Evolutionary conservation across 225 moss, liverwort and hornwort genomes (phyloP), one percentile per base, ranked within the genome.

Genomic region (Neckera pumila): DNA sequence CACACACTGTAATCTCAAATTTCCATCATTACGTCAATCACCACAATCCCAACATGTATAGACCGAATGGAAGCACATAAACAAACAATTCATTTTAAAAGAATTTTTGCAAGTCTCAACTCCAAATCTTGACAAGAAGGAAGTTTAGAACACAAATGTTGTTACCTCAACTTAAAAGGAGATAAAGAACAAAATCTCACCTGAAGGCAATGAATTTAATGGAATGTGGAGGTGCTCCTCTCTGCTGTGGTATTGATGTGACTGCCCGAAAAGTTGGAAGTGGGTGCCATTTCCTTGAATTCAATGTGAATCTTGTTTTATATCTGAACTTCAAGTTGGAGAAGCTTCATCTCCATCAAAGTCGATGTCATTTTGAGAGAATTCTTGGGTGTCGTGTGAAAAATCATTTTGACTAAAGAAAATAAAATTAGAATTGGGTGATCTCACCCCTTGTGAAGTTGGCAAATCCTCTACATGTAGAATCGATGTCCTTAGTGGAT

Each of bases 381-480:
- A 72, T 27, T 72, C 27, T 72, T 72, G 9, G 9, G 4, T 72
- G 71, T 0, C 1, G 14, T 38, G 8, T 70, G 14, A 0, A 70
- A 25, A 42, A 40, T 43, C 6, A 1, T 26, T 16, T 72, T 72
- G 14, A 42, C 42, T 42, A 5, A 25, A 1, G 15, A 42, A 72
- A 26, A 42, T 42, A 5, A 1, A 9, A 4, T 72, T 42, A 72
- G 42, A 15, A 3, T 42, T 42, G 2, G 8, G 0, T 72, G 10
- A 42, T 42, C 26, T 72, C 14, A 42, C 15, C 15, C 27, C 27
- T 72, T 72, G 6, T 5, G 1, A 72, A 42, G 5, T 9, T 72
- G 6, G 26, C 0, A 1, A 72, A 72, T 72, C 42, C 9, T 42
- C 7, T 26, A 3, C 4, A 42, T 0, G 71, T 26, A 27, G n/a